Conservation (phyloP, 306 rosid genomes). For the Medicago truncatula region MtrunA17r5.0-ANR NC_053046.1:2760501-2761000, state of each 20-base stretch:
- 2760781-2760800: background rate
- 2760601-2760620: slow-evolving; percentile 76
- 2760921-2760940: too few relatives aligned
- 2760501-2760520: slow-evolving; percentile 79
- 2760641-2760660: slow-evolving; percentile 2
- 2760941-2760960: background rate
- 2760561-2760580: slow-evolving; percentile 78
- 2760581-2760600: slow-evolving; percentile 95
- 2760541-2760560: slow-evolving; percentile 54
- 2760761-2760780: slow-evolving; percentile 1
- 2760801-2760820: background rate
- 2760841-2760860: background rate
- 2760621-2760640: slow-evolving; percentile 2
- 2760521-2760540: slow-evolving; percentile 63
- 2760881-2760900: background rate
- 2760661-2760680: background rate
- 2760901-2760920: background rate
- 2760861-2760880: background rate
- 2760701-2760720: too few relatives aligned
- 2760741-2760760: slow-evolving; percentile 1
- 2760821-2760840: background rate
- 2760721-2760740: background rate
- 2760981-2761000: too few relatives aligned
- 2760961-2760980: too few relatives aligned
- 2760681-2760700: slow-evolving; percentile 12